A percentile compares a stretch with the other conserved stretches of the same genome.
Evolutionary conservation across 2,329 filamentous ascomycete genomes (phyloP).

Genomic region (Scedosporium minutisporum): DNA sequence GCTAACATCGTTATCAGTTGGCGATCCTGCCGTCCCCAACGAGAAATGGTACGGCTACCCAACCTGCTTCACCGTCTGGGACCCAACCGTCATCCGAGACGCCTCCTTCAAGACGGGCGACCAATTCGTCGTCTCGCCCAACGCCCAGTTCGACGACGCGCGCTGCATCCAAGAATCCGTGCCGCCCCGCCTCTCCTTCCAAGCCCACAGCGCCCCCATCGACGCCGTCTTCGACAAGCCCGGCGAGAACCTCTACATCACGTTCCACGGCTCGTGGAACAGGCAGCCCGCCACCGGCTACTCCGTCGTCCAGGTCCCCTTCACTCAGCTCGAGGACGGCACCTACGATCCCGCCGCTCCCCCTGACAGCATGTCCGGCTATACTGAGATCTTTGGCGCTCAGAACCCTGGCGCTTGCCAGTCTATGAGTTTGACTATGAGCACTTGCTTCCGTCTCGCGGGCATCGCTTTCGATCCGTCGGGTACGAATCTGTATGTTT

Average conservation of each 20-base stretch:
- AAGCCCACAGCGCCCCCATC: conserved; percentile 50
- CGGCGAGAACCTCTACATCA: conserved; percentile 44
- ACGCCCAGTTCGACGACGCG: conserved; percentile 24
- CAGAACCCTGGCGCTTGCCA: conserved; percentile 17
- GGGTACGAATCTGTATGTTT: conserved; percentile 13
- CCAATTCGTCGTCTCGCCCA: conserved; percentile 27
- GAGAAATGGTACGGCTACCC: conserved; percentile 47
- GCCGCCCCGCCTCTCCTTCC: conserved; percentile 40
- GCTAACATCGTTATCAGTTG: conserved; percentile 12
- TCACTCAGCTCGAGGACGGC: conserved; percentile 15
- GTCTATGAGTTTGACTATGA: conserved; percentile 10
- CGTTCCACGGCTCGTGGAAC: conserved; percentile 52
- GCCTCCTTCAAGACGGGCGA: conserved; percentile 20
- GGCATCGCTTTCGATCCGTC: conserved; percentile 13
- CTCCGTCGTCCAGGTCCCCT: conserved; percentile 26
- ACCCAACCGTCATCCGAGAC: conserved; percentile 21
- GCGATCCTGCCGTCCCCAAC: conserved; percentile 18
- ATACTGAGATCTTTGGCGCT: conserved; percentile 21
- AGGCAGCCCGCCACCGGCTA: conserved; percentile 25
- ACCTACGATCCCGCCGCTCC: conserved; percentile 21
- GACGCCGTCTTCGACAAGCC: conserved; percentile 48
- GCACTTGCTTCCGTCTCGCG: conserved; percentile 15
- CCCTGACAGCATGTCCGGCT: conserved; percentile 18
- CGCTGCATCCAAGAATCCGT: conserved; percentile 21
- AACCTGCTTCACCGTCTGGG: conserved; percentile 48